These are phyloP conservation scores for Chlorella variabilis DNA, from an alignment of 163 green algal species.

Conservation along the genomic window DNA sequence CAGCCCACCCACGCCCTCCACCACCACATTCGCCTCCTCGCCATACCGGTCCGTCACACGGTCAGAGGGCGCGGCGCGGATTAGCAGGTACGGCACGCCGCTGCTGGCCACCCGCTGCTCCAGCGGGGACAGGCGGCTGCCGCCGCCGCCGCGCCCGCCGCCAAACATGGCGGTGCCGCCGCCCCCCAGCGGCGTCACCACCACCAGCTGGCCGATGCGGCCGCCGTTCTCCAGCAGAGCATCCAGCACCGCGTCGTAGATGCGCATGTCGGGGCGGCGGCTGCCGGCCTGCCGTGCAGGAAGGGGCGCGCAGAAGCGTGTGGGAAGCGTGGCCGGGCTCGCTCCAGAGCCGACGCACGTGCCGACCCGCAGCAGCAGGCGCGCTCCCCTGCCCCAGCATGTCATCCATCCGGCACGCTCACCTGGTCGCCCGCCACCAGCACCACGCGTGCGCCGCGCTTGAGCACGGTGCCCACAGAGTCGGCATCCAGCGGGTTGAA, in stretches of 20 bases:
- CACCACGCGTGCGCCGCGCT: conserved; percentile 21
- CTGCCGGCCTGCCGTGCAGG: conserved; percentile 19
- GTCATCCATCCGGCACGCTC: neutral
- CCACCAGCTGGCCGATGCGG: conserved; percentile 25
- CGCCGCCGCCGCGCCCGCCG: conserved; percentile 2
- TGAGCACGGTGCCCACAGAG: neutral
- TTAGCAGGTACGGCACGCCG: conserved; percentile 22
- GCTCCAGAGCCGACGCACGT: no score
- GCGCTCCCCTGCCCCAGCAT: no score
- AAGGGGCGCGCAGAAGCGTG: no score
- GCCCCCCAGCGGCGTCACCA: conserved; percentile 28
- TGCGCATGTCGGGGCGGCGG: conserved; percentile 32
- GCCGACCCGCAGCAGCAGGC: no score
- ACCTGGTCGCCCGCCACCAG: conserved; percentile 37
- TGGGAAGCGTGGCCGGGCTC: no score
- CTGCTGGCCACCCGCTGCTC: conserved; percentile 19
- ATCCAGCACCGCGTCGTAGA: conserved; percentile 23
- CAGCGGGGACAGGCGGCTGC: conserved; percentile 10
- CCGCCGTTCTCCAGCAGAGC: conserved; percentile 23
- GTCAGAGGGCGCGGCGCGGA: conserved; percentile 24
- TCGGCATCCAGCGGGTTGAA: conserved; percentile 37
- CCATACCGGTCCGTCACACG: conserved; percentile 34
- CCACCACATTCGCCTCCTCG: conserved; percentile 32
- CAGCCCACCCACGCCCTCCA: conserved; percentile 9
- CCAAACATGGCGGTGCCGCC: neutral